Conservation (phyloP, 495 filamentous ascomycete genomes). For the Neurospora discreta region DNA sequence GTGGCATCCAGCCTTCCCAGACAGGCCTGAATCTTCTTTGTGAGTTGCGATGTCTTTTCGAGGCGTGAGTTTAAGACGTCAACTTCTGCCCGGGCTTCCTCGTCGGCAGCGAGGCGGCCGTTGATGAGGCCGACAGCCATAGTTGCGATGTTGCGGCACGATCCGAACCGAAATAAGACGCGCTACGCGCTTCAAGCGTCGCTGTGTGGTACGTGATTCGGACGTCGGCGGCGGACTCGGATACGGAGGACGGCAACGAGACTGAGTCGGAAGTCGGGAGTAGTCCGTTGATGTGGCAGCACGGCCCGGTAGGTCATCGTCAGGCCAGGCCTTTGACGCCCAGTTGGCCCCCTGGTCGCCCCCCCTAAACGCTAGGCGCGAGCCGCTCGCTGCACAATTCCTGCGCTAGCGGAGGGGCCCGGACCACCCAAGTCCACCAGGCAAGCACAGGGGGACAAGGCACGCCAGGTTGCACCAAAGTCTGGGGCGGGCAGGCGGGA, state of each 20-base stretch:
- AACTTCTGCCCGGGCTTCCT: conserved; percentile 54
- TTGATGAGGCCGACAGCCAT: conserved; percentile 39
- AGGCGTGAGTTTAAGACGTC: conserved; percentile 54
- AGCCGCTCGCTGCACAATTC: background rate
- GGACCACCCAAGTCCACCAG: background rate
- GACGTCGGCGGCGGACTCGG: background rate
- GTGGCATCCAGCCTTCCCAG: conserved; percentile 73
- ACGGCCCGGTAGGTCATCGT: background rate
- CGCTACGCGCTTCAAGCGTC: background rate
- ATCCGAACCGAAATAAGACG: background rate
- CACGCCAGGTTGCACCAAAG: background rate
- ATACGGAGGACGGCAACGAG: background rate
- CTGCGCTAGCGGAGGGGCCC: background rate
- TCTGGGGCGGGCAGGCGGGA: background rate
- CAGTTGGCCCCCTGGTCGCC: background rate
- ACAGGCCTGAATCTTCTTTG: conserved; percentile 87
- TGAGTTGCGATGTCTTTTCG: conserved; percentile 58
- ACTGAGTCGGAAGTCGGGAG: background rate
- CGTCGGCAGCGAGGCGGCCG: conserved; percentile 41
- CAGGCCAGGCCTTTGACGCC: background rate
- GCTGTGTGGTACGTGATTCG: background rate
- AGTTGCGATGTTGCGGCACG: background rate
- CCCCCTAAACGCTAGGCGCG: background rate
- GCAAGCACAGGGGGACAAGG: background rate
- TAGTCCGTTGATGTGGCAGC: background rate